Base-by-base conservation (phyloP, 2,329 filamentous ascomycete species). In the Exophiala dermatitidis region DNA sequence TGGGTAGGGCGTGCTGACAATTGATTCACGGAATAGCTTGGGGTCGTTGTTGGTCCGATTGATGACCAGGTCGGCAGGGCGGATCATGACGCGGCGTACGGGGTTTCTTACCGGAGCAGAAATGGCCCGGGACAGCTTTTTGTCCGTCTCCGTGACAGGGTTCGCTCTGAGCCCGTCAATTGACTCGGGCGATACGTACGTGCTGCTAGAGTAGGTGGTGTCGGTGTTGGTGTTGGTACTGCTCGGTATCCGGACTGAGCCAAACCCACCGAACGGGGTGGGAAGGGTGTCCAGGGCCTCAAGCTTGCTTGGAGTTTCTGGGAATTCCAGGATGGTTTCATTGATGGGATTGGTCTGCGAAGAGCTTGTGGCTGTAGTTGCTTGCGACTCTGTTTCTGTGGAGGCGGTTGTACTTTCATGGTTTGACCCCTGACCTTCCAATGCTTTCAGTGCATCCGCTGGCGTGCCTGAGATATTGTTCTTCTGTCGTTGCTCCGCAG, bases 1-100 rank as follows among this genome's bases (percentile, higher is more conserved):
- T 12, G 62, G 62, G 32, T 64, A 64, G 1, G 62, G 61, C 5
- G 60, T 63, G 44, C 57, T 63, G 51, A 63, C 60, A 32, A 63
- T 56, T 4, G 47, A 53, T 34, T 64, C 60, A 3, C 62, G 53
- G 50, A 61, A 62, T 5, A 55, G 42, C 12, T 56, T 57, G 46
- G 52, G 49, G 49, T 58, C 46, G 32, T 54, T 47, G 34, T 45
- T 42, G 12, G 37, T 46, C 28, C 51, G 50, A 32, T 49, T 54
- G 50, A 62, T 60, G 31, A 59, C 52, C 40, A 64, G 54, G 44
- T 63, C 57, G 4, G 57, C 40, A 5, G 62, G 60, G 6, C 60
- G 57, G 46, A 64, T 63, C 19, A 56, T 63, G 7, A 63, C 62
- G n/a, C 58, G 58, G 19, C 61, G 60, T 7, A 48, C 52, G 2